These are phyloP conservation scores for Epichloe scottii DNA, from an alignment of 2,329 filamentous ascomycete genomes.

Conservation along the genomic window DNA sequence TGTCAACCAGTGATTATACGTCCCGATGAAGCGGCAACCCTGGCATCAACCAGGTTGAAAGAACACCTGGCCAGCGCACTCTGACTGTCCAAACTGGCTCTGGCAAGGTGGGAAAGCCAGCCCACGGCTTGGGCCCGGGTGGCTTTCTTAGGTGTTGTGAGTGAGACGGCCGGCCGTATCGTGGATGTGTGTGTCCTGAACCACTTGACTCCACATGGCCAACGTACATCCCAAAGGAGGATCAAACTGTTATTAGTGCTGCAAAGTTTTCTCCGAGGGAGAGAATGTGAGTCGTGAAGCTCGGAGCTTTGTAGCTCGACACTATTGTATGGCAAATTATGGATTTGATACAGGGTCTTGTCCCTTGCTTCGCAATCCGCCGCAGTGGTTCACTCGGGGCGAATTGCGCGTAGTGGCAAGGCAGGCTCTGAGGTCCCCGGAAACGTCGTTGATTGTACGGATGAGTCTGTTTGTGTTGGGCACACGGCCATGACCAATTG, in stretches of 20 bases:
- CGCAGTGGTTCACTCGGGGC: not conserved
- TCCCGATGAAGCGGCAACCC: constrained; percentile 7
- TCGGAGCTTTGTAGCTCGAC: not conserved
- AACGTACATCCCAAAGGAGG: not conserved
- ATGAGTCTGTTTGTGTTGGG: not conserved
- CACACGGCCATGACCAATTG: constrained; percentile 1
- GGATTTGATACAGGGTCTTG: not conserved
- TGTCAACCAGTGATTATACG: constrained; percentile 1
- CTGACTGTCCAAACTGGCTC: not conserved
- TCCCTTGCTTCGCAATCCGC: not conserved
- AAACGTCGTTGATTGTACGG: not conserved
- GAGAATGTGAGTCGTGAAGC: not conserved
- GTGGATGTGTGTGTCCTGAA: not conserved
- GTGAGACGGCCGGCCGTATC: not conserved
- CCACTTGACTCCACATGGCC: not conserved
- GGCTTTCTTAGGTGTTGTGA: not conserved
- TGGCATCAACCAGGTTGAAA: not conserved
- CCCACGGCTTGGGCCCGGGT: not conserved
- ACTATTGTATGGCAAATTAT: not conserved
- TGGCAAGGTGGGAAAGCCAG: not conserved
- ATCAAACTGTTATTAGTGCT: not conserved
- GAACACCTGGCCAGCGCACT: not conserved
- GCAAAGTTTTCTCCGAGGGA: constrained; percentile 2
- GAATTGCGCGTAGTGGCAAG: not conserved
- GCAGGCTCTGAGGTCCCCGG: not conserved